Base-by-base conservation (phyloP, 2,329 filamentous ascomycete species). In the Drechslera avenae region DNA sequence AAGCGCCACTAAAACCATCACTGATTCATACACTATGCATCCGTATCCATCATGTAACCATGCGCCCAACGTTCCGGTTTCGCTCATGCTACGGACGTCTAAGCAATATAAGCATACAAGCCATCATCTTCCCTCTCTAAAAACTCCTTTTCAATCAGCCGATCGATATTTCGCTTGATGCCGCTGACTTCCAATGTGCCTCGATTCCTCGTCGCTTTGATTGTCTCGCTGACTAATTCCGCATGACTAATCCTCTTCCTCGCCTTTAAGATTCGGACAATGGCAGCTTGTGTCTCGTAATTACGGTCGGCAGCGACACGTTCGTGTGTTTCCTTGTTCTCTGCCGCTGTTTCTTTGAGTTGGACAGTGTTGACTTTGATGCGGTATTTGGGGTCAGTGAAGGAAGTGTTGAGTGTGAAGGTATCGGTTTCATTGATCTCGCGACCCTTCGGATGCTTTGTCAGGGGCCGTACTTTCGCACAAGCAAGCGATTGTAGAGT, bases 351-450 rank as follows among this genome's bases (percentile, higher is more conserved):
- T 76, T 99, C 94, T 76, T 94, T 95, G 42, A 97, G 83, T 75
- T 99, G 94, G 63, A 99, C 94, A 75, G 97, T 93, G 76, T 97
- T 99, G 79, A 99, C 97, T 79, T 99, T 99, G 76, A 99, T 87
- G 49, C 91, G 86, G 74, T 90, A 89, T 74, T 94, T 96, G 16
- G 86, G 82, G 68, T 97, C 88, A 2, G 78, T 78, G 74, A 99
- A 99, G 13, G 72, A 72, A 36, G 81, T 75, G 76, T 97, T 97
- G 67, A 96, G 86, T 0, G 84, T 85, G 67, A 99, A 99, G 0
- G 86, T 89, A 75, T 99, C 95, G 0, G 84, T 90, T 1, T 79
- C 68, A 51, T 83, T 82, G 60, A 99, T 86, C 0, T 99, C 92
- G 46, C 87, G 85, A 44, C 90, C 88, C 73, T 90, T 91, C 30